Percentiles rank a stretch among this genome's conserved stretches.
Conservation (phyloP, 2,329 filamentous ascomycete genomes). For the Bipolaris bicolor region DNA sequence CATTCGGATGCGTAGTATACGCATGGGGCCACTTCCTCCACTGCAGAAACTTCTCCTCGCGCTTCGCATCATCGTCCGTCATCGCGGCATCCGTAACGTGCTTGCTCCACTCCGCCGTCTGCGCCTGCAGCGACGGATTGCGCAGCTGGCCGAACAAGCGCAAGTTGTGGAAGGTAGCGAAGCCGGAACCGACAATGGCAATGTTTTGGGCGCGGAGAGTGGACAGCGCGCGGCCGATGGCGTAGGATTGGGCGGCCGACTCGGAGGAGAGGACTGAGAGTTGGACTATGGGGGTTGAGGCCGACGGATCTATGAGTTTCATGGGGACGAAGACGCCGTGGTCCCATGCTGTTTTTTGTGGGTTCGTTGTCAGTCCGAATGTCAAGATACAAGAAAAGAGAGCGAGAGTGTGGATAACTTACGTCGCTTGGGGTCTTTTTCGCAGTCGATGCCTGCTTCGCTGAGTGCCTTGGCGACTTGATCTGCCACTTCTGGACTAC, state of each 20-base stretch:
- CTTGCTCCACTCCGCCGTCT: conserved; percentile 55
- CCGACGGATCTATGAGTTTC: conserved; percentile 60
- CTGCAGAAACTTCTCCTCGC: conserved; percentile 51
- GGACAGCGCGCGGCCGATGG: conserved; percentile 61
- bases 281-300: conserved; percentile 63
- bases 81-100: conserved; percentile 53
- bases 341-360: conserved; percentile 56
- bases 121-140: conserved; percentile 38
- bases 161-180: conserved; percentile 65
- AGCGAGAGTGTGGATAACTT: conserved; percentile 8
- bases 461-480: conserved; percentile 57
- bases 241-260: conserved; percentile 56
- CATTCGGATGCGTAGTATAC: conserved; percentile 61
- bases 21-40: conserved; percentile 59
- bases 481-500: conserved; percentile 60
- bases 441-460: conserved; percentile 53
- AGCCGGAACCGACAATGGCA: conserved; percentile 66
- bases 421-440: conserved; percentile 44
- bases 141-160: conserved; percentile 48
- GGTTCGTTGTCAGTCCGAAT: no score
- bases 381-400: no score
- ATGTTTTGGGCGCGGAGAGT: conserved; percentile 60
- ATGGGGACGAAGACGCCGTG: conserved; percentile 67
- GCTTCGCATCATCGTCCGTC: conserved; percentile 42
- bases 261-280: conserved; percentile 62